phyloP scores from a whole-genome alignment of 345 rosid species.

The Eucalyptus polyanthemos region DNA sequence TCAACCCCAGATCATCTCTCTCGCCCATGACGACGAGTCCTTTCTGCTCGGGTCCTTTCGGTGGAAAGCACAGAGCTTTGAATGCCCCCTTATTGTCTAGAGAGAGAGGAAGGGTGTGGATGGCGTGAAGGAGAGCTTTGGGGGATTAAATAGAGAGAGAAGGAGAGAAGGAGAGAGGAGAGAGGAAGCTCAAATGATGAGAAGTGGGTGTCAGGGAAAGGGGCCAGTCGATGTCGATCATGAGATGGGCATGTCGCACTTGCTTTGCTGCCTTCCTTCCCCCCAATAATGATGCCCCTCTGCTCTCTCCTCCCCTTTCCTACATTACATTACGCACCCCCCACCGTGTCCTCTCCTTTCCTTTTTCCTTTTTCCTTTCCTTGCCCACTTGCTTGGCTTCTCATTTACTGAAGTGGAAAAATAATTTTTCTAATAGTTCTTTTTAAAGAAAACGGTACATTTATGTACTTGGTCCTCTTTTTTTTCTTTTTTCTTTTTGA shows the following conservation, averaged over 20 bases:
- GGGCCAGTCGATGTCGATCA: background rate
- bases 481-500: background rate
- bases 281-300: background rate
- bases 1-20: constrained; percentile 78
- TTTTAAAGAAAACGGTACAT: too few species aligned
- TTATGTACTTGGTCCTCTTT: background rate
- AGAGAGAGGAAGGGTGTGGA: background rate
- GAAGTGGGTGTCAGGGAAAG: background rate
- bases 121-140: background rate
- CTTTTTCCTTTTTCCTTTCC: background rate
- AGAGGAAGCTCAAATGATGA: background rate
- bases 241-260: background rate
- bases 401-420: background rate
- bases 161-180: background rate
- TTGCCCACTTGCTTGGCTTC: background rate
- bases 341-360: background rate
- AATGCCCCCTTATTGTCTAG: background rate
- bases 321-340: background rate
- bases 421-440: background rate
- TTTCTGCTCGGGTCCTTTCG: background rate
- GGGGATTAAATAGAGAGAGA: background rate
- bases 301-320: background rate
- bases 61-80: background rate
- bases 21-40: constrained; percentile 27
- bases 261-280: background rate